phyloP scores from a whole-genome alignment of 495 filamentous ascomycete genomes.

The Podospora tetraspora region DNA sequence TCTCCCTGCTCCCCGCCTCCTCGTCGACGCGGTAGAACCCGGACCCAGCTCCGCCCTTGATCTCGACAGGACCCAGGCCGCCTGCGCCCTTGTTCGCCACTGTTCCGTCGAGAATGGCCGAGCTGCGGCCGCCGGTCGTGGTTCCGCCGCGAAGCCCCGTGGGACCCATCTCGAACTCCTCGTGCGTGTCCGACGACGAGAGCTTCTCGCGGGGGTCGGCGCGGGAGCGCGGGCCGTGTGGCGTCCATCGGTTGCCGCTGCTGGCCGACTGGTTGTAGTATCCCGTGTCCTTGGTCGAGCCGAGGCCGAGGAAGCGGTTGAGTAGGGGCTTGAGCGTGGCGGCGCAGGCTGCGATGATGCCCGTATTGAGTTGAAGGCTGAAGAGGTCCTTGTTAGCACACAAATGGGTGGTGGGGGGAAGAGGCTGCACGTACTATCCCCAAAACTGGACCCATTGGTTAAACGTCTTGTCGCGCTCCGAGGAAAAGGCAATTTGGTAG shows the following conservation, averaged over 20 bases:
- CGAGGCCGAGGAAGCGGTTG: slow-evolving; percentile 14
- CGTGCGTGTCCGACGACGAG: neutral
- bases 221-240: neutral
- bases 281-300: slow-evolving; percentile 1
- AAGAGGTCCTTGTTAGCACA: neutral
- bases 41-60: neutral
- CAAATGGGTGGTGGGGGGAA: neutral
- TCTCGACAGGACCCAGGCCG: neutral
- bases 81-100: neutral
- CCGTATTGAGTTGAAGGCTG: slow-evolving; percentile 21
- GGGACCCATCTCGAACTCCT: neutral
- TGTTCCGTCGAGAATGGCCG: neutral
- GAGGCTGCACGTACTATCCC: slow-evolving; percentile 12
- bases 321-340: slow-evolving; percentile 19
- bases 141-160: neutral
- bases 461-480: slow-evolving; percentile 15
- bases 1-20: slow-evolving; percentile 13
- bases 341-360: slow-evolving; percentile 23
- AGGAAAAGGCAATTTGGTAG: slow-evolving; percentile 14
- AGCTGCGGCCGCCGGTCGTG: neutral
- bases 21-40: neutral
- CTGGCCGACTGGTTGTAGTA: slow-evolving; percentile 5
- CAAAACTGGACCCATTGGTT: slow-evolving; percentile 12
- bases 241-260: neutral
- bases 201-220: neutral